These are phyloP conservation scores for Microstegium vimineum DNA, from an alignment of 176 grass and related monocot genomes.

Conservation along the genomic window DNA sequence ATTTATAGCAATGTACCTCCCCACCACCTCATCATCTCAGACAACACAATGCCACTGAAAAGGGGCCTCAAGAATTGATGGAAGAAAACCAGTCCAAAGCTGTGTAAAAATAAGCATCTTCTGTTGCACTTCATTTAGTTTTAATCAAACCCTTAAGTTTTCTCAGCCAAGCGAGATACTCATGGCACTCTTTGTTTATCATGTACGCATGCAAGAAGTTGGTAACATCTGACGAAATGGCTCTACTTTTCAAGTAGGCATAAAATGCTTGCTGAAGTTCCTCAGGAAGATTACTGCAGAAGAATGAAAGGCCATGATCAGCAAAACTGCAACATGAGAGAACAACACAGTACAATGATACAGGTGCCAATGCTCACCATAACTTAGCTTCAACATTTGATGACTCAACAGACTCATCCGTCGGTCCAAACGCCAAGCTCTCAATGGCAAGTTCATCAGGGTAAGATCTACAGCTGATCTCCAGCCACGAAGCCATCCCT, in stretches of 20 bases:
- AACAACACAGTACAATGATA: neutral
- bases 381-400: constrained; percentile 19
- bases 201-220: constrained; percentile 41
- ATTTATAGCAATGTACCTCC: neutral
- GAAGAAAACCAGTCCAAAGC: neutral
- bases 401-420: neutral
- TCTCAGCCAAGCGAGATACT: constrained; percentile 47
- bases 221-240: constrained; percentile 27
- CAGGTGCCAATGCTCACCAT: neutral
- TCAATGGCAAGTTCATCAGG: constrained; percentile 25
- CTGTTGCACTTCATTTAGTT: neutral
- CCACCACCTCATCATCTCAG: neutral
- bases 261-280: constrained; percentile 31
- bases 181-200: constrained; percentile 47
- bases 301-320: neutral
- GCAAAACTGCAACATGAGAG: neutral
- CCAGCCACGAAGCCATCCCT: constrained; percentile 14
- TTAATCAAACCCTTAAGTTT: constrained; percentile 33
- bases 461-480: constrained; percentile 40
- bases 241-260: constrained; percentile 33
- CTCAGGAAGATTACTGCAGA: constrained; percentile 36
- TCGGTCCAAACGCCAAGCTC: constrained; percentile 9
- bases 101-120: neutral
- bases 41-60: neutral
- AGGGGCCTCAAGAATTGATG: neutral